Evolutionary conservation across 345 rosid species (phyloP).

Genomic region (Euphorbia peplus): DNA sequence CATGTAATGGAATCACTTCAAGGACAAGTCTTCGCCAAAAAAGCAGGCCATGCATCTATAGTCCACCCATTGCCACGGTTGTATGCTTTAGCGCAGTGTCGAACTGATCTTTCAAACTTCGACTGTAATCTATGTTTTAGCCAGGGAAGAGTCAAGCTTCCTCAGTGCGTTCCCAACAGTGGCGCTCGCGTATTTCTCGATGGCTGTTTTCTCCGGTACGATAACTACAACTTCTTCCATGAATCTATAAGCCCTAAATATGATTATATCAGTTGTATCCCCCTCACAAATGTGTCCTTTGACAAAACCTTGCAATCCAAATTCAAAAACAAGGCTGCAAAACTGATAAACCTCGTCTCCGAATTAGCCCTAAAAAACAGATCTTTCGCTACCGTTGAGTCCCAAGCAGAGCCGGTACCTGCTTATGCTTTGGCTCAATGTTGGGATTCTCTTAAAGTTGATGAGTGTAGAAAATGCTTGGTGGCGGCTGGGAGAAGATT

Average conservation of each 20-base stretch:
- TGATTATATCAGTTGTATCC: constrained; percentile 31
- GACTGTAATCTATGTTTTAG: constrained; percentile 46
- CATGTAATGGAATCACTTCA: constrained; percentile 22
- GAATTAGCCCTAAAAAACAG: constrained; percentile 30
- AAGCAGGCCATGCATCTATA: constrained; percentile 23
- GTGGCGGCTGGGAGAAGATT: constrained; percentile 35
- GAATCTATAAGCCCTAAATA: constrained; percentile 36
- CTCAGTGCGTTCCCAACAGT: constrained; percentile 28
- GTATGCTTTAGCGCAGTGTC: constrained; percentile 45
- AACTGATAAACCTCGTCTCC: constrained; percentile 39
- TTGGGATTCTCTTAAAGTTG: constrained; percentile 44
- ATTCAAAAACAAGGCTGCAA: constrained; percentile 26
- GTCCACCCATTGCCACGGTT: constrained; percentile 24
- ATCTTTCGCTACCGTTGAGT: constrained; percentile 42
- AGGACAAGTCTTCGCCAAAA: not conserved
- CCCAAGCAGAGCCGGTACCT: constrained; percentile 17
- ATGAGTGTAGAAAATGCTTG: constrained; percentile 53
- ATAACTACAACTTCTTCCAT: constrained; percentile 40
- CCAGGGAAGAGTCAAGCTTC: constrained; percentile 25
- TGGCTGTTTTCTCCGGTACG: constrained; percentile 68
- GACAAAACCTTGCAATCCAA: constrained; percentile 7
- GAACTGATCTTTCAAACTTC: constrained; percentile 35
- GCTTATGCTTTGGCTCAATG: constrained; percentile 71
- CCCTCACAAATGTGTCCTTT: not conserved
- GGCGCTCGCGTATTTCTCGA: constrained; percentile 58